Base-by-base conservation (phyloP, 2,329 filamentous ascomycete genomes). In the Alternaria sp. region DNA sequence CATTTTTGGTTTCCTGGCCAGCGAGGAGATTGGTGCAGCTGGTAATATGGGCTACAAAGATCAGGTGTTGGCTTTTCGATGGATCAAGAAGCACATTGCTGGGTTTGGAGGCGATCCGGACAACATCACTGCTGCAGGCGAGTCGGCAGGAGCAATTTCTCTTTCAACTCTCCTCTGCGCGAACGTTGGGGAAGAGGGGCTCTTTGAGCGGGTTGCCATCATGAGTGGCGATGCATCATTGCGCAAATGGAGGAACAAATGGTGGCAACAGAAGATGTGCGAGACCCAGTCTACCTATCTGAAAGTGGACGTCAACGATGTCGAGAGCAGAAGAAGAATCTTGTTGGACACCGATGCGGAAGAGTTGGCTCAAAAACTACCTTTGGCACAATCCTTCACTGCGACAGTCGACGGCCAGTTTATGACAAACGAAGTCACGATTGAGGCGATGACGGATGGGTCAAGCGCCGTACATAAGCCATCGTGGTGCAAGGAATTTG, bases 121-220 rank as follows among this genome's bases (percentile, higher is more conserved):
- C 8, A 72, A 76, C 40, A 63, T 80, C 3, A 80, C 77, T 0
- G 67, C 79, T 2, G 72, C 79, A 13, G 83, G 82, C 8, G 79
- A 84, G 63, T 82, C 79, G 40, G 81, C 81, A 2, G 83, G 82
- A 31, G 82, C 71, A 7, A 78, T 73, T 21, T 66, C 66, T 6
- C 40, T 74, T 39, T 71, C 68, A 14, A 71, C 68, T 11, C 48
- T 74, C 31, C 58, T 74, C 6, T 73, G 69, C 54, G 69, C 64
- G 26, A 58, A 73, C 46, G 58, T 68, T n/a, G 68, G 66, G 5
- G n/a, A 48, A 3, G 58, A 66, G 24, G 61, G 58, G 7, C 45
- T 75, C 28, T 75, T 73, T 46, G 65, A 72, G 9, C 64, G 69
- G 24, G 70, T 72, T 17, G 60, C 72, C 4, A 31, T 74, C n/a